These are phyloP conservation scores for Orbilia blumenaviensis DNA, from an alignment of 2,329 filamentous ascomycete genomes.

Conservation along the genomic window DNA sequence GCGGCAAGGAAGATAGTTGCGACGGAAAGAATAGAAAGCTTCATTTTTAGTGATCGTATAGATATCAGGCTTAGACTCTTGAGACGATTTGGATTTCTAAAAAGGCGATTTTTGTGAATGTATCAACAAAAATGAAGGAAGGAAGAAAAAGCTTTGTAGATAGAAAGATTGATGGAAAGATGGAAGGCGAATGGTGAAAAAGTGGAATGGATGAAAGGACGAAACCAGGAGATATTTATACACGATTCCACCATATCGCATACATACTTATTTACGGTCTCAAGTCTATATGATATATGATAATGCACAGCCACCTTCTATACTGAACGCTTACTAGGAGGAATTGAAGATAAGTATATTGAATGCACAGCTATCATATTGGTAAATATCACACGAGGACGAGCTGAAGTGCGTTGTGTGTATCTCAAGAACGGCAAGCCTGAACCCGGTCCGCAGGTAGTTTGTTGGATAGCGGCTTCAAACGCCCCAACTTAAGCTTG, in stretches of 20 bases:
- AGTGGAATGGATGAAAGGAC: not conserved
- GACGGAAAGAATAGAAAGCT: constrained; percentile 7
- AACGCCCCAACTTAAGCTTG: too few species aligned
- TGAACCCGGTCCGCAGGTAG: too few species aligned
- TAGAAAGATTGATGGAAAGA: not conserved
- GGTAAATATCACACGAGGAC: too few species aligned
- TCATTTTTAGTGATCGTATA: constrained; percentile 7
- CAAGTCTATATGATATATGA: not conserved
- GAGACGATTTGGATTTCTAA: not conserved
- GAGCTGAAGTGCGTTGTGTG: too few species aligned
- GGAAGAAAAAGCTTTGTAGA: not conserved
- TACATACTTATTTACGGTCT: too few species aligned
- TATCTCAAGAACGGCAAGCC: too few species aligned
- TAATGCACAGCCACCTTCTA: not conserved
- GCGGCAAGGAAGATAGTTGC: constrained; percentile 12
- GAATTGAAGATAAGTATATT: too few species aligned
- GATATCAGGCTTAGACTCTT: not conserved
- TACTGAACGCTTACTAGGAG: too few species aligned
- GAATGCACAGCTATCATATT: too few species aligned
- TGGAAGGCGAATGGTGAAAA: not conserved
- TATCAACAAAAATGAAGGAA: not conserved
- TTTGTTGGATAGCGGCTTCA: too few species aligned
- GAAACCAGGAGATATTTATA: not conserved
- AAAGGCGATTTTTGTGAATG: not conserved
- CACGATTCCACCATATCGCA: not conserved